Evolutionary conservation across 768 basidiomycete genomes (phyloP).

Genomic region (Termitomyces sp.): DNA sequence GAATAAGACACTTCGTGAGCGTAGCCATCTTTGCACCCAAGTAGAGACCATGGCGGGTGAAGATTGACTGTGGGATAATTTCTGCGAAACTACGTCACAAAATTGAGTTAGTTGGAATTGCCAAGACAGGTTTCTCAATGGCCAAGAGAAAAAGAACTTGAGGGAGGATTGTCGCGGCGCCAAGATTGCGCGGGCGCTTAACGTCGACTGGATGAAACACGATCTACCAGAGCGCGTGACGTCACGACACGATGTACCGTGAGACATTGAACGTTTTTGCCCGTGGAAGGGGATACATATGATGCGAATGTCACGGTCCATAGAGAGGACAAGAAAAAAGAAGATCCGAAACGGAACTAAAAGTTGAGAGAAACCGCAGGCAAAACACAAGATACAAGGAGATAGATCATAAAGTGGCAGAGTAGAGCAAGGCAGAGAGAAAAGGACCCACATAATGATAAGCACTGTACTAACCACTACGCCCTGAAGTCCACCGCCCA

Average conservation of each 20-base stretch:
- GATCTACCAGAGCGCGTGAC: not conserved
- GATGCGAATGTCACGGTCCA: not conserved
- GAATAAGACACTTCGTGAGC: constrained; percentile 65
- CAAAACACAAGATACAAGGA: not conserved
- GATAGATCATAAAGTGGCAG: not conserved
- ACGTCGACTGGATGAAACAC: not conserved
- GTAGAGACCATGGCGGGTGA: constrained; percentile 85
- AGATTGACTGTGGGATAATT: constrained; percentile 92
- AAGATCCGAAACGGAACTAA: not conserved
- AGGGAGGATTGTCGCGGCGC: not conserved
- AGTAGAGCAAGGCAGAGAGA: not conserved
- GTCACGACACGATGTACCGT: not conserved
- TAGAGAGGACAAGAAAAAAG: not conserved
- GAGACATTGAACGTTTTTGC: not conserved
- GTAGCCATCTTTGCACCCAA: constrained; percentile 82
- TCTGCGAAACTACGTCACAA: constrained; percentile 66
- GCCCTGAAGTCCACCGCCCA: constrained; percentile 76
- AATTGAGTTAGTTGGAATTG: not conserved
- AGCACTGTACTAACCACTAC: constrained; percentile 82
- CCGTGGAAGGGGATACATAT: not conserved
- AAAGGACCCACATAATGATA: constrained; percentile 74
- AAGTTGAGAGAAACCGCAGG: not conserved
- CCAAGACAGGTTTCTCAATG: too few species aligned
- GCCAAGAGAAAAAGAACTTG: not conserved
- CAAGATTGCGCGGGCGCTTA: not conserved